Evolutionary conservation across 352 stramenopile genomes (phyloP).

Genomic region (Pythium utonaiense): DNA sequence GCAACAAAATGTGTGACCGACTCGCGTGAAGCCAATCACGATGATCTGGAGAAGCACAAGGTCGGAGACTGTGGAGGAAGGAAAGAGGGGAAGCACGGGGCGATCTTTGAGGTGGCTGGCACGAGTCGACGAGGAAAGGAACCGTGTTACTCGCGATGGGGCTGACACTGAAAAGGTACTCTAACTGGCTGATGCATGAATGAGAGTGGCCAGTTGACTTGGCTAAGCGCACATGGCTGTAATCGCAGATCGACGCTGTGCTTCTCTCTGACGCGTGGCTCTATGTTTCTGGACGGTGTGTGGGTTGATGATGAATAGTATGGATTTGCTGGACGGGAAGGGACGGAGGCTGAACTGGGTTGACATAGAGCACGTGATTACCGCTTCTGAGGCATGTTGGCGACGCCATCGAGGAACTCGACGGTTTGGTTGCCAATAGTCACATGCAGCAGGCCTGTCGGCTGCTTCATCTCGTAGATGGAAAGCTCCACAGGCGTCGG

Average conservation of each 20-base stretch:
- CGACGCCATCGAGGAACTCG: conserved; percentile 76
- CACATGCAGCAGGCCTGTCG: conserved; percentile 76
- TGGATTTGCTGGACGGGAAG: no score
- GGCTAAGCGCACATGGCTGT: not conserved
- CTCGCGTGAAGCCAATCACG: not conserved
- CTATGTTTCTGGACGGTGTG: conserved; percentile 3
- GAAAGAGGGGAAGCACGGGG: not conserved
- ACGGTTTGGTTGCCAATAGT: conserved; percentile 80
- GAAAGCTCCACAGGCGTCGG: conserved; percentile 74
- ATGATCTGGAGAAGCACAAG: not conserved
- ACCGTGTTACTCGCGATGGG: conserved; percentile 7
- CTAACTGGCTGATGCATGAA: conserved; percentile 3
- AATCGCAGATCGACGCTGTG: not conserved
- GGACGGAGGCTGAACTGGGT: conserved; percentile 27
- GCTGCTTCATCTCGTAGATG: conserved; percentile 85
- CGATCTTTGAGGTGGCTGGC: not conserved
- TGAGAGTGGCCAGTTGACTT: no score
- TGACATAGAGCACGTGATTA: conserved; percentile 27
- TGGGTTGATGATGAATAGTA: conserved; percentile 8
- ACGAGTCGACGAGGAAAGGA: conserved; percentile 6
- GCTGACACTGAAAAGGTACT: not conserved
- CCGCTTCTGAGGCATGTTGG: conserved; percentile 80
- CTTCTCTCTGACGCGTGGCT: not conserved
- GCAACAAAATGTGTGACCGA: not conserved
- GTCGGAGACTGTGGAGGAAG: not conserved